Evolutionary conservation across 2,329 filamentous ascomycete genomes (phyloP).

Genomic region (Colletotrichum australisinense): DNA sequence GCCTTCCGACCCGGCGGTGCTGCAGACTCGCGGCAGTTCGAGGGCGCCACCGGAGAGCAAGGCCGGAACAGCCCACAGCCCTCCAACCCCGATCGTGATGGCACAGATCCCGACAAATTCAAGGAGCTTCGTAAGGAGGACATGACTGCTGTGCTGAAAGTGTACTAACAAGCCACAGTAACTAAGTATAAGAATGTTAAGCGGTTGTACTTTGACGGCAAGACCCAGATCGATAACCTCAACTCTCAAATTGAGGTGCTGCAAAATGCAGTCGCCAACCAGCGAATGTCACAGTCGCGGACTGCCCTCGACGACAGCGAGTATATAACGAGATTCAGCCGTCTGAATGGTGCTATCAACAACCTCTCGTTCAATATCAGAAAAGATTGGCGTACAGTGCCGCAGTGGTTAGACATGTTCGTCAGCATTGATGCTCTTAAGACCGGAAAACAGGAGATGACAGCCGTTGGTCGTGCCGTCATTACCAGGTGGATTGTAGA

Average conservation of each 20-base stretch:
- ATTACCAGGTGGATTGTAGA: constrained; percentile 92
- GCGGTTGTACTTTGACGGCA: constrained; percentile 95
- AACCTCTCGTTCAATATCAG: constrained; percentile 96
- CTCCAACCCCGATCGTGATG: constrained; percentile 53
- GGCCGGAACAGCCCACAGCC: constrained; percentile 70
- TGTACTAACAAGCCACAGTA: constrained; percentile 66
- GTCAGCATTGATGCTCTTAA: constrained; percentile 88
- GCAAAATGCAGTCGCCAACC: constrained; percentile 97
- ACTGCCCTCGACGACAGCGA: constrained; percentile 96
- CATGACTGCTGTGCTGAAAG: neutral
- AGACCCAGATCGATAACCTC: constrained; percentile 89
- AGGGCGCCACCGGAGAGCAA: constrained; percentile 56
- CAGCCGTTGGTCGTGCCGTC: constrained; percentile 87
- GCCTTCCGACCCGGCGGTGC: constrained; percentile 54
- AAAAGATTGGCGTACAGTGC: constrained; percentile 90
- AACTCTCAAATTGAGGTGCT: constrained; percentile 90
- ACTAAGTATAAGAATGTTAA: constrained; percentile 99
- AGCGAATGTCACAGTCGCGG: constrained; percentile 92
- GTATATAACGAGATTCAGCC: constrained; percentile 88
- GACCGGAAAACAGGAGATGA: constrained; percentile 97
- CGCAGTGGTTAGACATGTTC: constrained; percentile 80
- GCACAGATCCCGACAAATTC: constrained; percentile 64
- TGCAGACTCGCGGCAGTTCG: constrained; percentile 55
- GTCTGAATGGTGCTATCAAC: constrained; percentile 92
- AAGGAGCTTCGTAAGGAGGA: constrained; percentile 65